These are phyloP conservation scores for Beauveria sp. DNA, from an alignment of 2,329 filamentous ascomycete species.

Conservation along the genomic window DNA sequence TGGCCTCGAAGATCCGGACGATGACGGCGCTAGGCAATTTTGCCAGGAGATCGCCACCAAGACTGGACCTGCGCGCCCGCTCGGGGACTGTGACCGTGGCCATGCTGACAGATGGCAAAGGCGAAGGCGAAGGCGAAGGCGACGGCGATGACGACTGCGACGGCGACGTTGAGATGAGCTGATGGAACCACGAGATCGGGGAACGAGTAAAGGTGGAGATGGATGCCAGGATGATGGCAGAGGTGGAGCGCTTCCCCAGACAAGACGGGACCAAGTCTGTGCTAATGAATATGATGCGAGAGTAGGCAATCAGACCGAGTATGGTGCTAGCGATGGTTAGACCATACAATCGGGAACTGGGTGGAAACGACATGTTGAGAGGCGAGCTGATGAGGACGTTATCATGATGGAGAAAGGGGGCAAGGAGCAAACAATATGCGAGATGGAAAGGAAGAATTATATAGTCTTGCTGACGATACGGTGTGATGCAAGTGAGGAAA, in stretches of 20 bases:
- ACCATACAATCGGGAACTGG: not conserved
- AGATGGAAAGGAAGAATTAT: not conserved
- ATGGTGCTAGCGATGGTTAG: not conserved
- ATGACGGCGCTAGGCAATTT: constrained; percentile 33
- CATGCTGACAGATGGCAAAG: not conserved
- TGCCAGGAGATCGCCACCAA: constrained; percentile 16
- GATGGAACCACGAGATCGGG: constrained; percentile 1
- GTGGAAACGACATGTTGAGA: not conserved
- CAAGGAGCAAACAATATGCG: not conserved
- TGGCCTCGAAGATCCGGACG: constrained; percentile 30
- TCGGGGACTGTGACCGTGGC: not conserved
- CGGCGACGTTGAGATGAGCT: not conserved
- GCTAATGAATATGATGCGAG: not conserved
- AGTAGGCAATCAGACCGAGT: not conserved
- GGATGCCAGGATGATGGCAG: not conserved
- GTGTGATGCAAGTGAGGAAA: not conserved
- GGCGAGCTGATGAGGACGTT: not conserved
- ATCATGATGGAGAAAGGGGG: not conserved
- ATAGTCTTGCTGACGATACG: not conserved
- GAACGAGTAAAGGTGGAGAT: constrained; percentile 1
- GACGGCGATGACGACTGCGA: not conserved
- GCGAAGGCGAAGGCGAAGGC: not conserved
- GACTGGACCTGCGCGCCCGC: not conserved
- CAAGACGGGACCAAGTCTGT: not conserved
- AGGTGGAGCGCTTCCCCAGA: constrained; percentile 7